Evolutionary conservation across 768 basidiomycete genomes (phyloP), one percentile per base, ranked within the genome.

Genomic region (Termitomyces sp.): DNA sequence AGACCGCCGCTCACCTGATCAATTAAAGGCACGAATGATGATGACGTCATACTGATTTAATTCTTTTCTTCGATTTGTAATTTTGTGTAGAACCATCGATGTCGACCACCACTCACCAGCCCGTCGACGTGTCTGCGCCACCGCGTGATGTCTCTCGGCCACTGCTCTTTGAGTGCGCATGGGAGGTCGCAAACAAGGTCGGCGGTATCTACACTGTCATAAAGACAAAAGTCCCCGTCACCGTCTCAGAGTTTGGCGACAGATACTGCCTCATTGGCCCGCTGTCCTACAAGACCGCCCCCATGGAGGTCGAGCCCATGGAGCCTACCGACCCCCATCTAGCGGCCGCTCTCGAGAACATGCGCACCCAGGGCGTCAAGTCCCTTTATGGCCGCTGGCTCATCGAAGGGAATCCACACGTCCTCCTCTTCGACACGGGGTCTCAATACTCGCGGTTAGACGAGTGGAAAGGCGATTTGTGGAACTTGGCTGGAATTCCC

Each of bases 151-250:
- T 91, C 49, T 84, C 84, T 67, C 82, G 87, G 63, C 84, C 91
- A 46, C 66, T 92, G 34, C 88, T 97, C 68, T 97, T 97, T 68
- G 95, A 97, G 69, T 92, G 89, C 71, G 95, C 95, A 34, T 98
- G 95, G 95, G 95, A 97, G 76, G 95, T 97, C 65, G 95, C 90
- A 34, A 97, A 98, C 84, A 98, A 97, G 75, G 95, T 98, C 72
- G 96, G 95, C 64, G 96, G 96, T 60, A 98, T 98, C 74, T 98
- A 98, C 82, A 98, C 96, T 62, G 96, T 99, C 76, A 97, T 98
- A 71, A 98, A 98, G 77, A 98, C 97, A 50, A 99, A 99, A 71
- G 95, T 97, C 56, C 97, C 97, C 54, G 93, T 99, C 75, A 98
- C 97, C 64, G 90, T 95, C 68, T 85, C 86, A 55, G 97, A 98